These are phyloP conservation scores for Malus hybrid DNA, from an alignment of 331 rosid genomes.

Conservation along the genomic window DNA sequence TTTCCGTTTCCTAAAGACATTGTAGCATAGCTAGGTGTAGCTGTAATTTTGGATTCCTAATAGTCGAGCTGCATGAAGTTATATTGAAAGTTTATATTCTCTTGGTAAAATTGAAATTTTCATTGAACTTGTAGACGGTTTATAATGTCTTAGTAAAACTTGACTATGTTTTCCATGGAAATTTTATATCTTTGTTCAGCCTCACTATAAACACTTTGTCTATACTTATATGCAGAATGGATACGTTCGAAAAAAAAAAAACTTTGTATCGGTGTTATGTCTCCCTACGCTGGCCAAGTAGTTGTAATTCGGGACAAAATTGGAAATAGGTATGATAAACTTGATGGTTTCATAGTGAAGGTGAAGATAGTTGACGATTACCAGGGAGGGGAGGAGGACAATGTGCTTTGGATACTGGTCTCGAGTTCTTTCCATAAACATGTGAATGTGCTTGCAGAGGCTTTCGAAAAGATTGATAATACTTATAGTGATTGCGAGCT, in stretches of 20 bases:
- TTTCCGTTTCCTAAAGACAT: too few relatives aligned
- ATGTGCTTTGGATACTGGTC: too few relatives aligned
- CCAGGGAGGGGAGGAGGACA: constrained; percentile 57
- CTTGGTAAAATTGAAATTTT: too few relatives aligned
- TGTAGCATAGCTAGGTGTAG: too few relatives aligned
- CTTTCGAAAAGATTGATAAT: background rate
- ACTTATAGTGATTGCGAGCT: background rate
- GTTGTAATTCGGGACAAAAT: constrained; percentile 32
- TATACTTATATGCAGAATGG: constrained; percentile 27
- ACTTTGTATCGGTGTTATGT: constrained; percentile 43
- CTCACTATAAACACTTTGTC: background rate
- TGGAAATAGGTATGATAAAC: constrained; percentile 2
- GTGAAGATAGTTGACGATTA: constrained; percentile 51
- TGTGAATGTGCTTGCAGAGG: background rate
- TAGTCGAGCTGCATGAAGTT: too few relatives aligned
- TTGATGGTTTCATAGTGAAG: constrained; percentile 35
- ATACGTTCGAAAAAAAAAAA: background rate
- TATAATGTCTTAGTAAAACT: too few relatives aligned
- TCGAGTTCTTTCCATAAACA: too few relatives aligned
- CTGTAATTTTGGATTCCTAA: too few relatives aligned
- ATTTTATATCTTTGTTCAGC: too few relatives aligned
- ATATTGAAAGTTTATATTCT: too few relatives aligned
- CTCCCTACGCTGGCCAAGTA: constrained; percentile 62
- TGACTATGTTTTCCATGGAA: background rate
- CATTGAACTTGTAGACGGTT: too few relatives aligned